Percentiles rank a stretch among this genome's conserved stretches.
Conservation (phyloP, 768 basidiomycete genomes). For the Punctularia strigosozonata region DNA sequence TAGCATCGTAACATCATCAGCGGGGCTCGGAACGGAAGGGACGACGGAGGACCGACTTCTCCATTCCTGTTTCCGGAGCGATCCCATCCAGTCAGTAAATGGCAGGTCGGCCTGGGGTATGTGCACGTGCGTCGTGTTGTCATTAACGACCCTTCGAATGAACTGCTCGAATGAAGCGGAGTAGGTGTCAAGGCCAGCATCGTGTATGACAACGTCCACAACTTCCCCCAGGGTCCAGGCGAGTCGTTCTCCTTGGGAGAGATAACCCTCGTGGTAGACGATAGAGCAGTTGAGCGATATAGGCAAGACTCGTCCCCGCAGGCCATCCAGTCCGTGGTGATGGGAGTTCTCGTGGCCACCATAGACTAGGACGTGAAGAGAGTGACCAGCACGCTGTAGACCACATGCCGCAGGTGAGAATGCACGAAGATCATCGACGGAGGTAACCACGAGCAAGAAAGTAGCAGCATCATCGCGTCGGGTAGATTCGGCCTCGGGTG, state of each 20-base stretch:
- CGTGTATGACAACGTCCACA: slow-evolving; percentile 6
- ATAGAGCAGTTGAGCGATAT: no score
- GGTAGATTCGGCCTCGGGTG: background rate
- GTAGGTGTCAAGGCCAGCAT: slow-evolving; percentile 2
- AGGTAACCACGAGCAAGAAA: slow-evolving; percentile 25
- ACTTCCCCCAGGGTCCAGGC: no score
- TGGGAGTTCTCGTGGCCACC: slow-evolving; percentile 6
- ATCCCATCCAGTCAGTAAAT: slow-evolving; percentile 50
- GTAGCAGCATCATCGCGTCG: slow-evolving; percentile 11
- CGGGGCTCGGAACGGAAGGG: slow-evolving; percentile 5
- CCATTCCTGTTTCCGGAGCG: slow-evolving; percentile 46
- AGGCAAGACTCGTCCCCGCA: no score
- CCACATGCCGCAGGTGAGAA: slow-evolving; percentile 25
- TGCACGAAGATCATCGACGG: slow-evolving; percentile 19
- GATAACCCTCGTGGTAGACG: no score
- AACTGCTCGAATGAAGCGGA: slow-evolving; percentile 1
- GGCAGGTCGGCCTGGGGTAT: slow-evolving; percentile 37
- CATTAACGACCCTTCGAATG: background rate
- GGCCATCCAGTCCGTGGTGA: background rate
- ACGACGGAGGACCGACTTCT: slow-evolving; percentile 29
- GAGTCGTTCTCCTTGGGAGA: no score
- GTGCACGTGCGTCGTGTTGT: slow-evolving; percentile 23
- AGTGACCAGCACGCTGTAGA: slow-evolving; percentile 19
- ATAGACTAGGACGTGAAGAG: slow-evolving; percentile 21
- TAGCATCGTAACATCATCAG: slow-evolving; percentile 4